Percentiles rank a stretch among this genome's conserved stretches.
These are phyloP conservation scores for Sonneratia caseolaris DNA, from an alignment of 345 rosid species.

Conservation along the genomic window DNA sequence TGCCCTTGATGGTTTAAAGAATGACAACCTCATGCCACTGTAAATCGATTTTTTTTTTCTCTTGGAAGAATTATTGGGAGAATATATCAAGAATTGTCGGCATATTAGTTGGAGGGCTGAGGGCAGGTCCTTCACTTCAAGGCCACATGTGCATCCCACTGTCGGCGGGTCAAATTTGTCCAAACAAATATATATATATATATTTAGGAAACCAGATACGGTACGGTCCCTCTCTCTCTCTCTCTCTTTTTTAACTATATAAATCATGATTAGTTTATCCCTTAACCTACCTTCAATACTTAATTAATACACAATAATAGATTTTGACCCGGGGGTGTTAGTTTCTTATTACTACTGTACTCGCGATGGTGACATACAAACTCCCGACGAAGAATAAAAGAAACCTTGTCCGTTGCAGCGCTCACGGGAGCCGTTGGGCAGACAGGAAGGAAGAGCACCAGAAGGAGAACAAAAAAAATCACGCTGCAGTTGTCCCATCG, in stretches of 20 bases:
- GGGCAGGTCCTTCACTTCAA: background rate
- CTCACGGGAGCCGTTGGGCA: background rate
- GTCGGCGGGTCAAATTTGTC: slow-evolving; percentile 8
- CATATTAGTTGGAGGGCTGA: background rate
- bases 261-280: background rate
- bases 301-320: slow-evolving; percentile 1
- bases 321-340: background rate
- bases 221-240: background rate
- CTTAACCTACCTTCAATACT: background rate
- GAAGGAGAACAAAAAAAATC: too few relatives aligned
- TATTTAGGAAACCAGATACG: background rate
- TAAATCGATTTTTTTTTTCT: too few relatives aligned
- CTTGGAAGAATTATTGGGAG: background rate
- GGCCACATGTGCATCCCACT: slow-evolving; percentile 5
- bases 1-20: too few relatives aligned
- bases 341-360: background rate
- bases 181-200: background rate
- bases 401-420: background rate
- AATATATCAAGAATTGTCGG: background rate
- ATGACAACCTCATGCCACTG: too few relatives aligned
- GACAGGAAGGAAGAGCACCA: background rate
- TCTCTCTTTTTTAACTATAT: background rate
- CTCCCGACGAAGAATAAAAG: background rate
- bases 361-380: background rate
- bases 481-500: background rate